Base-by-base conservation (phyloP, 2,329 filamentous ascomycete species). In the Aspergillus brunneoviolaceus region DNA sequence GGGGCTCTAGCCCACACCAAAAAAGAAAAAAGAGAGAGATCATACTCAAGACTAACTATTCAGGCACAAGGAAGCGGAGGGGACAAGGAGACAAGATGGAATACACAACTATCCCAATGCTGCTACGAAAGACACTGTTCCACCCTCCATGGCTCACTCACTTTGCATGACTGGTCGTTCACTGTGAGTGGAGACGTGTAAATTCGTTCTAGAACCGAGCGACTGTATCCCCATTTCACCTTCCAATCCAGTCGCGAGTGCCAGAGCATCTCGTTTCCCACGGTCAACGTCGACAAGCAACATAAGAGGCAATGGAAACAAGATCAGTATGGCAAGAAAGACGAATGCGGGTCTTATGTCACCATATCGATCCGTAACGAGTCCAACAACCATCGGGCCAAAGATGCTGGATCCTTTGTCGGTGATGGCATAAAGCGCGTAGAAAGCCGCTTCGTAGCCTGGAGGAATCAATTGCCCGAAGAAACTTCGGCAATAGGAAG, bases 341-440 rank as follows among this genome's bases (percentile, higher is more conserved):
- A 90, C 92, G 75, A 99, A 99, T 0, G 94, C 93, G 6, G 90
- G 90, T 52, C 91, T 84, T 60, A 95, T 94, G 67, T 90, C 88
- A 5, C 90, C 90, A 29, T 89, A 89, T 54, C 81, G 85, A 76
- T 98, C 93, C 12, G 95, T 96, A 65, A 99, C 96, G 12, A 88
- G 87, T 1, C 93, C 95, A 0, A 99, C 95, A 72, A 99, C 94
- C 0, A 92, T 90, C 0, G 95, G 95, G 0, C 95, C 95, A 75
- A 99, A 97, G 2, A 98, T 83, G 72, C 91, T 96, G 23, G 90
- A 95, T 1, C 94, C 93, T 76, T 99, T 99, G 75, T 99, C 95
- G 1, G 95, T 98, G 64, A 98, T 97, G 39, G 95, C 95, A 72
- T 98, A 99, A 1, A 99, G 82, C 0, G 94, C 93, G 73, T 96